Base-by-base conservation (phyloP, 2,329 filamentous ascomycete species). In the Cercospora sp. region DNA sequence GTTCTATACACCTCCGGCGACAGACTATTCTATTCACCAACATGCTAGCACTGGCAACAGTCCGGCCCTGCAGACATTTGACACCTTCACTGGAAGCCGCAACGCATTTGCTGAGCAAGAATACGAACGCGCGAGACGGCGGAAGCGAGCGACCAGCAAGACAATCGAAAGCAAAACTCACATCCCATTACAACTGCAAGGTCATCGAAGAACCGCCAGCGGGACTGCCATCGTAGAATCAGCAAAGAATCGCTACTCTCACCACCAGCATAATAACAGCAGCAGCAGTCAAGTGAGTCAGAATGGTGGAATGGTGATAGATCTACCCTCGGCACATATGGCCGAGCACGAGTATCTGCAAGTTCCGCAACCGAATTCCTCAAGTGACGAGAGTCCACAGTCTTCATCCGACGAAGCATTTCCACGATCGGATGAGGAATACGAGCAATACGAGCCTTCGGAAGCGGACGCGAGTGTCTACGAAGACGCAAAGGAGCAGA, bases 401-500 rank as follows among this genome's bases (percentile, higher is more conserved):
- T 69, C 73, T 18, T 73, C 64, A 33, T 63, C 55, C 13, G 66
- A 62, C 57, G 60, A 71, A 55, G 64, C 68, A 8, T 26, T 53
- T 31, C 48, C 62, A n/a, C 48, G 48, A 23, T 64, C 48, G 18
- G 18, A 57, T n/a, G 48, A 63, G 26, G 42, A 33, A 16, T 63
- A 63, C 20, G 60, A 33, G 10, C 48, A n/a, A 33, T 58, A 58
- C 53, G 53, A 58, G 53, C 42, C 61, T 3, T 75, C 72, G 1
- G 73, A 75, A 28, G 73, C 73, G 26, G 67, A 68, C 0, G 67
- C 67, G 1, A 83, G 80, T 66, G 76, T 82, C 16, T 84, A 83
- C 69, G 80, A 82, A 72, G 82, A 84, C 67, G 80, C 81, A n/a
- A 77, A 67, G 28, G 64, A 72, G 58, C 71, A 74, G 16, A 69